Percentiles rank a stretch among this genome's conserved stretches.
These are phyloP conservation scores for Porcisia hertigi DNA, from an alignment of 208 protist genomes.

Conservation along the genomic window DNA sequence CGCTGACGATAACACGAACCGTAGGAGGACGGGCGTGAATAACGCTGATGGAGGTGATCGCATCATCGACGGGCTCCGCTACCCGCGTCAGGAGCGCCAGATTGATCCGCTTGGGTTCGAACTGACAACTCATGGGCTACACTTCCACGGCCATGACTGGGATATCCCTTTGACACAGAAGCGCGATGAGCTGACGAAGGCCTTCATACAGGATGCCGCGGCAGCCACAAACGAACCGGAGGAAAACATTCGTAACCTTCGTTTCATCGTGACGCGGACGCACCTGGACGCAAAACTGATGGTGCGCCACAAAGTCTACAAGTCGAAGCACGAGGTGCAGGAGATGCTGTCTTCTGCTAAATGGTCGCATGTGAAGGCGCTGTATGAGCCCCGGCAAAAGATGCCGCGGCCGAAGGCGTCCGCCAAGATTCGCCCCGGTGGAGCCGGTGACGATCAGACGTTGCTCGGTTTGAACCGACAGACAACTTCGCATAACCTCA, in stretches of 20 bases:
- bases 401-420: constrained; percentile 16
- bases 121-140: constrained; percentile 60
- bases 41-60: constrained; percentile 44
- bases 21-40: constrained; percentile 15
- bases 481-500: constrained; percentile 42
- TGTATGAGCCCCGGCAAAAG: constrained; percentile 65
- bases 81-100: constrained; percentile 49
- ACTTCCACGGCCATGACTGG: constrained; percentile 72
- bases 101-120: constrained; percentile 75
- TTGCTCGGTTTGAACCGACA: constrained; percentile 20
- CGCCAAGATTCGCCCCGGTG: not conserved
- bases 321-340: constrained; percentile 47
- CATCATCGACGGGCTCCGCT: constrained; percentile 69
- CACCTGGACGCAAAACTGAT: constrained; percentile 57
- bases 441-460: constrained; percentile 16
- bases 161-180: constrained; percentile 62
- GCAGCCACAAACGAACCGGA: constrained; percentile 45
- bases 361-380: constrained; percentile 47
- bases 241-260: constrained; percentile 57
- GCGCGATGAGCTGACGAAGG: constrained; percentile 52
- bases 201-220: constrained; percentile 52
- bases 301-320: constrained; percentile 57
- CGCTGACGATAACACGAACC: constrained; percentile 15
- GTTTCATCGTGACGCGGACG: constrained; percentile 49
- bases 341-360: constrained; percentile 35